A percentile compares a stretch with the other conserved stretches of the same genome.
Conservation (phyloP, 495 filamentous ascomycete species). For the Hypoxylon lenormandii region DNA sequence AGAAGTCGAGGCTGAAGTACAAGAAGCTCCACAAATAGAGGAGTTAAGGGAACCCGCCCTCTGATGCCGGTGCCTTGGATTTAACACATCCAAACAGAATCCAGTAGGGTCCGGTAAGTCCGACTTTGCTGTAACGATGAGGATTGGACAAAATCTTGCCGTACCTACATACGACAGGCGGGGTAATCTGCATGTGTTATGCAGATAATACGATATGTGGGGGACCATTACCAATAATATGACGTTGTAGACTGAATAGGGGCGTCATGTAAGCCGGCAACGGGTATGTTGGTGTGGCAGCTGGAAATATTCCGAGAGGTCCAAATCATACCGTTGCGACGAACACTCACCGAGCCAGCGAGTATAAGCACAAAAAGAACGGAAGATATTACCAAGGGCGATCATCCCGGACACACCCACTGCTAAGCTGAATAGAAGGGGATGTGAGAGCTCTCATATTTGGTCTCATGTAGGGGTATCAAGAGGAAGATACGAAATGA, state of each 20-base stretch:
- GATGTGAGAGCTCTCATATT: too few relatives aligned
- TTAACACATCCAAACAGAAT: too few relatives aligned
- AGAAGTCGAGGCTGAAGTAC: too few relatives aligned
- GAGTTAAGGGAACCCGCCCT: neutral
- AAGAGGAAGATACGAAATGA: neutral
- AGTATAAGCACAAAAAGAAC: too few relatives aligned
- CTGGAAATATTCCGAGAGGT: too few relatives aligned
- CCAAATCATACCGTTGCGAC: too few relatives aligned
- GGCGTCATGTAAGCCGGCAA: neutral
- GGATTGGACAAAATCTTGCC: constrained; percentile 14
- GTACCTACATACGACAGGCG: neutral
- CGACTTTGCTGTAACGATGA: constrained; percentile 30
- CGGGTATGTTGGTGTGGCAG: too few relatives aligned
- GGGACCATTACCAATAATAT: constrained; percentile 26
- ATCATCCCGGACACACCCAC: too few relatives aligned
- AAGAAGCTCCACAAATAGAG: neutral
- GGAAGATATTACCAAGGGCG: too few relatives aligned
- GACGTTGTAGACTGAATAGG: constrained; percentile 19
- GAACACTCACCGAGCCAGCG: too few relatives aligned
- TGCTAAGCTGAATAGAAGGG: too few relatives aligned
- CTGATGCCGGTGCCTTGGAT: too few relatives aligned
- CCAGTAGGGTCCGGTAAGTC: neutral
- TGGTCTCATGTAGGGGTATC: constrained; percentile 5
- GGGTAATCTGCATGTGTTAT: constrained; percentile 18
- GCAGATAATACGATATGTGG: constrained; percentile 13